These are phyloP conservation scores for Fusarium sororula DNA, from an alignment of 2,329 filamentous ascomycete genomes.

Conservation along the genomic window DNA sequence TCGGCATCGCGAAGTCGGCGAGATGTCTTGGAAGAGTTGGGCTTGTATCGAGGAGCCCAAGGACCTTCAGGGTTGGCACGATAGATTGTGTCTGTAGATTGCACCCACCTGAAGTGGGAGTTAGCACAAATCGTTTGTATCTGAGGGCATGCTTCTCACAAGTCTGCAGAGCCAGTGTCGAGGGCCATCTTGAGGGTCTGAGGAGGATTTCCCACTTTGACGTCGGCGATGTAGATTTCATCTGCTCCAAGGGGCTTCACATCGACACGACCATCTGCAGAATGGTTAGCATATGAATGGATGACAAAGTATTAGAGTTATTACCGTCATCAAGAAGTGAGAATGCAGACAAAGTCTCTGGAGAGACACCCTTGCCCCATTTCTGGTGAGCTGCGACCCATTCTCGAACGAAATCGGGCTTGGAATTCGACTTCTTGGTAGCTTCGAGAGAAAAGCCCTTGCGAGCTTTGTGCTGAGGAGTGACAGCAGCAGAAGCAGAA, in stretches of 20 bases:
- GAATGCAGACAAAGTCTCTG: conserved; percentile 34
- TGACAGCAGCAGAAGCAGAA: conserved; percentile 2
- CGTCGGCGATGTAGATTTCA: conserved; percentile 54
- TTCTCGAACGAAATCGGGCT: conserved; percentile 47
- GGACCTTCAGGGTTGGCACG: conserved; percentile 47
- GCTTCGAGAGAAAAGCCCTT: conserved; percentile 46
- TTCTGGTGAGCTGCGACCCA: conserved; percentile 47
- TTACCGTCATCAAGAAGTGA: conserved; percentile 45
- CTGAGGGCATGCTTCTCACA: conserved; percentile 63
- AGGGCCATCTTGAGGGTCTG: conserved; percentile 59
- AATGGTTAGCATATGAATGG: conserved; percentile 14
- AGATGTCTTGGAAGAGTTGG: conserved; percentile 57
- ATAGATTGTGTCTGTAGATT: conserved; percentile 58
- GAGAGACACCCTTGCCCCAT: conserved; percentile 45
- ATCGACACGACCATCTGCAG: conserved; percentile 46
- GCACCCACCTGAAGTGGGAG: conserved; percentile 58
- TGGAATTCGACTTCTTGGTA: conserved; percentile 27
- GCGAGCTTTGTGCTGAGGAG: conserved; percentile 3
- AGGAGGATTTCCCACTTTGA: conserved; percentile 58
- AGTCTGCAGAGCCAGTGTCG: conserved; percentile 64
- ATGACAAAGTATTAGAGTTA: background rate
- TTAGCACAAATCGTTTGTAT: background rate
- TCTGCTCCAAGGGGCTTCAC: conserved; percentile 53
- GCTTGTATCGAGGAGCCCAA: conserved; percentile 53
- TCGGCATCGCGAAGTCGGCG: conserved; percentile 51